Base-by-base conservation (phyloP, 345 rosid species). In the Rhizophora mangle region DNA sequence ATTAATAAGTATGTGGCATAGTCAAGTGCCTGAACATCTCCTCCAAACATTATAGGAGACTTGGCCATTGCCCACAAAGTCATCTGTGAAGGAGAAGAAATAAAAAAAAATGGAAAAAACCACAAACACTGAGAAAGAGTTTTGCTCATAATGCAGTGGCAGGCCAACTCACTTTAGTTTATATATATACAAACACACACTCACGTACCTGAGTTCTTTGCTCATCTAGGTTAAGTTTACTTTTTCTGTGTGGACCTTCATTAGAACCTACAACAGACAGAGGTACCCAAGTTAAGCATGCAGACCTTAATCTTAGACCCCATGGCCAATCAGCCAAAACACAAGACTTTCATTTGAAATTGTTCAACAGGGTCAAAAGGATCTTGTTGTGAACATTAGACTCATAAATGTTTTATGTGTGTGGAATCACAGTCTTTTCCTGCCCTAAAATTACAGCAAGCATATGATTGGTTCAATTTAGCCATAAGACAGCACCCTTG, bases 11-110 rank as follows among this genome's bases (percentile, higher is more conserved):
- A 85, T 34, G 97, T 89, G 43, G 81, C 21, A 4, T 78, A 79
- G 65, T 91, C 93, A n/a, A 94, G 86, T 27, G 81, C 87, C 79
- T 90, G 82, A 62, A 86, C 77, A 74, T 91, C 98, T 72, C 98
- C 98, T 63, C 97, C 98, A 73, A 87, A 91, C 92, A 94, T 87
- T 34, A 94, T 87, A 68, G 98, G 97, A 15, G 98, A 91, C 85
- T 82, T 94, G 49, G 89, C 96, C 55, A 94, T 89, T 31, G 86
- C 83, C 98, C 98, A 94, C 88, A 91, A 81, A 53, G 97, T 94
- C 88, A 94, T 84, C 98, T 94, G 80, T 32, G 31, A 74, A 77
- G 65, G 47, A 71, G 74, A 68, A 24, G 20, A 36, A 30, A 37
- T 72, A 74, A 63, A 34, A 71, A 76, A 68, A 34, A 24, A 24